phyloP scores from a whole-genome alignment of 805 yeast species.

The Metschnikowia arizonensis region DNA sequence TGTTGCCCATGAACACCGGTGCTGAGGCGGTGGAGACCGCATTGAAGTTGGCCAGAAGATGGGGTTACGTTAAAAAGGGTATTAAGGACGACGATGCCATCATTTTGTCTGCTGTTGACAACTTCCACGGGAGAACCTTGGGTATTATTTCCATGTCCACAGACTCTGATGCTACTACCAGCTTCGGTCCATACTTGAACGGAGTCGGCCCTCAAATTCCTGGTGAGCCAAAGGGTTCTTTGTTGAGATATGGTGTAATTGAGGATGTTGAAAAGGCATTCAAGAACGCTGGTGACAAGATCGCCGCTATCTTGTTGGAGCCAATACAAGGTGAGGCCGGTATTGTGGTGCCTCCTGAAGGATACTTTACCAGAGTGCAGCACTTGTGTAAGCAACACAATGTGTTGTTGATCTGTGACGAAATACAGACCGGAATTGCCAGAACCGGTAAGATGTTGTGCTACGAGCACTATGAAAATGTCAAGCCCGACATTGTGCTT shows the following conservation, averaged over 20 bases:
- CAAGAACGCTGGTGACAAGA: conserved; percentile 75
- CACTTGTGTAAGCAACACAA: conserved; percentile 77
- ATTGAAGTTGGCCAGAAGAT: conserved; percentile 88
- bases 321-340: conserved; percentile 99
- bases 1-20: conserved; percentile 97
- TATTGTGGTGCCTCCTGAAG: conserved; percentile 86
- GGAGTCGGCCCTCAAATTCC: conserved; percentile 85
- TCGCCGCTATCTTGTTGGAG: conserved; percentile 88
- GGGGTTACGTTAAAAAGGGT: conserved; percentile 90
- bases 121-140: conserved; percentile 95
- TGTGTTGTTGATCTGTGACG: conserved; percentile 88
- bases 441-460: conserved; percentile 94
- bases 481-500: conserved; percentile 84
- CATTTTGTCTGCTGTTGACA: conserved; percentile 79
- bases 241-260: conserved; percentile 76
- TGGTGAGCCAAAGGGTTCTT: conserved; percentile 54
- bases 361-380: conserved; percentile 69
- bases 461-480: conserved; percentile 73
- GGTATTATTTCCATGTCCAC: conserved; percentile 96
- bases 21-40: conserved; percentile 98
- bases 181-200: conserved; percentile 84
- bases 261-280: conserved; percentile 85
- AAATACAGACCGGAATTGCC: conserved; percentile 96
- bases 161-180: conserved; percentile 84
- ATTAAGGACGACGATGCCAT: conserved; percentile 83